Base-by-base conservation (phyloP, 2,329 filamentous ascomycete species). In the Cladosporium velox region DNA sequence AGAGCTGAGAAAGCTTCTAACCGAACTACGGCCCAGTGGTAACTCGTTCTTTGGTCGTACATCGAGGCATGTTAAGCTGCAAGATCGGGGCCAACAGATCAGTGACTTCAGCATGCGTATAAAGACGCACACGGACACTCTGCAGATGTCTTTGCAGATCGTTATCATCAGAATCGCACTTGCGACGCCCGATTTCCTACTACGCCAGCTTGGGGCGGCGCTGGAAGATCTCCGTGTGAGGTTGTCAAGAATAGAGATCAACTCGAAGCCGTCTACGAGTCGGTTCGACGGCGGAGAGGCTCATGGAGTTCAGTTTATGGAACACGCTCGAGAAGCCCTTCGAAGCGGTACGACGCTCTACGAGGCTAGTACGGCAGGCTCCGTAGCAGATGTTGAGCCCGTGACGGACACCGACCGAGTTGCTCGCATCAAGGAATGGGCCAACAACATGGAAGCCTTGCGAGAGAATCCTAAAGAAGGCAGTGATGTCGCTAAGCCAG, bases 101-200 rank as follows among this genome's bases (percentile, higher is more conserved):
- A 7, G n/a, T 4, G 52, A 32, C 11, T 32, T 55, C 52, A 55
- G 52, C 15, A n/a, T 28, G 28, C 28, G 52, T 24, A 11, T 32
- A 10, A 55, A 55, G 12, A 32, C 28, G 12, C 52, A 55, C 18
- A 55, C 14, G 18, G 28, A 55, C 15, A 18, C 52, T 34, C 28
- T 55, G 28, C 52, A 55, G 14, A 55, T 55, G 52, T 55, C 52
- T 6, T 55, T 55, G 28, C 52, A 32, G 52, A 55, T 55, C 18
- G 52, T 32, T 8, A 55, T 32, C 52, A 55, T 55, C 52, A 55
- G 34, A 4, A 55, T 55, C 15, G 52, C 52, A 34, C 52, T 55
- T 32, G 52, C 52, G 11, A 34, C 52, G 2, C 52, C 52, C 28
- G 28, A 55, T n/a, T 55, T 30, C 52, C 18, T 55, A 28, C 4